Percentiles rank a stretch among this genome's conserved stretches.
These are phyloP conservation scores for Penicillium malachiteum DNA, from an alignment of 495 filamentous ascomycete genomes.

Conservation along the genomic window DNA sequence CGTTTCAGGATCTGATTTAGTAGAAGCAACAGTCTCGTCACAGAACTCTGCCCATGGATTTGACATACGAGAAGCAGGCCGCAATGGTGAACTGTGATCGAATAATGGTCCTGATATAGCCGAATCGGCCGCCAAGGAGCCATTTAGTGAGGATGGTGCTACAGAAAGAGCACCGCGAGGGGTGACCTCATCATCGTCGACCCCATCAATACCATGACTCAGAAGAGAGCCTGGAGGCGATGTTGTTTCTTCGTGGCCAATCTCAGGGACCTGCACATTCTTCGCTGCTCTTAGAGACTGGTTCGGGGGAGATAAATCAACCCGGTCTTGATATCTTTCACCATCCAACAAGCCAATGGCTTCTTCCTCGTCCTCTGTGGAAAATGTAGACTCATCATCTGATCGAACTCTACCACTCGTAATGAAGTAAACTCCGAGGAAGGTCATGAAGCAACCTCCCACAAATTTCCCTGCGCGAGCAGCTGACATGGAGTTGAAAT, in stretches of 20 bases:
- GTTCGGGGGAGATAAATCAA: slow-evolving; percentile 35
- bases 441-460: slow-evolving; percentile 85
- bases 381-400: slow-evolving; percentile 45
- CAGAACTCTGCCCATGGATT: slow-evolving; percentile 43
- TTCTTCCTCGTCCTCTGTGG: slow-evolving; percentile 49
- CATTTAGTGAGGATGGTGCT: slow-evolving; percentile 32
- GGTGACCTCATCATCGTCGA: slow-evolving; percentile 36
- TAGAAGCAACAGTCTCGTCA: slow-evolving; percentile 12
- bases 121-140: slow-evolving; percentile 35
- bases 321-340: slow-evolving; percentile 41
- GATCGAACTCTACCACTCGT: slow-evolving; percentile 59
- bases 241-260: slow-evolving; percentile 17
- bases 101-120: slow-evolving; percentile 29
- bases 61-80: slow-evolving; percentile 35
- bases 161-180: slow-evolving; percentile 37
- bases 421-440: slow-evolving; percentile 91
- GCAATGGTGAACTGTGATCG: slow-evolving; percentile 31
- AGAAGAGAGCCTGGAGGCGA: slow-evolving; percentile 37
- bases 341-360: slow-evolving; percentile 46
- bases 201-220: slow-evolving; percentile 33
- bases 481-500: slow-evolving; percentile 77
- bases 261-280: slow-evolving; percentile 11
- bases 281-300: slow-evolving; percentile 21
- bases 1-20: slow-evolving; percentile 27
- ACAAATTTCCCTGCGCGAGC: slow-evolving; percentile 77